Conservation (phyloP, 192 early-diverging fungal species). For the Rhizophagus sp. region DNA sequence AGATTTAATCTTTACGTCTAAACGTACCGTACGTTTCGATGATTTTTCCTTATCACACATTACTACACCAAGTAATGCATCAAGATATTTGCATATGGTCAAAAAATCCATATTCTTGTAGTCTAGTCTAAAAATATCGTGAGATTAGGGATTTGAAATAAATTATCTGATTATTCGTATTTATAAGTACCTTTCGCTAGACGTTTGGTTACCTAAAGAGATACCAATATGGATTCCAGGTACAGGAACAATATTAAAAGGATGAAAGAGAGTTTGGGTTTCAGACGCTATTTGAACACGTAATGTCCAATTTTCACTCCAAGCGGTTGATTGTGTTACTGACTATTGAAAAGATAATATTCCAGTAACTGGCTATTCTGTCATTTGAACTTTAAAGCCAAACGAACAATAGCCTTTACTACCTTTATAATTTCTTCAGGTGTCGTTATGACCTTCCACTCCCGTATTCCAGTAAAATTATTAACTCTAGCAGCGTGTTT, state of each 20-base stretch:
- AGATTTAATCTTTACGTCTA: background rate
- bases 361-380: background rate
- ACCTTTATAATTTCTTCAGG: conserved; percentile 2
- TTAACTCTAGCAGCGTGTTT: background rate
- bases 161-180: background rate
- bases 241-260: background rate
- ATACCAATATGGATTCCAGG: conserved; percentile 20
- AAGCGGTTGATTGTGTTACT: background rate
- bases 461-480: conserved; percentile 7
- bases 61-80: background rate
- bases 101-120: background rate
- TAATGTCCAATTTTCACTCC: background rate
- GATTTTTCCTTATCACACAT: background rate
- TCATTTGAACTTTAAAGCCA: background rate
- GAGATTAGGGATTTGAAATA: background rate
- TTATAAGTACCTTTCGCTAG: background rate
- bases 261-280: background rate
- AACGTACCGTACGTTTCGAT: background rate
- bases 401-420: background rate
- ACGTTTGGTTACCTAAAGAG: background rate
- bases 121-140: background rate
- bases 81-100: background rate
- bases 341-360: background rate
- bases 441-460: background rate
- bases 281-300: conserved; percentile 13